Evolutionary conservation across 1,284 basidiomycete species (phyloP).

Genomic region (Mycena sp.): DNA sequence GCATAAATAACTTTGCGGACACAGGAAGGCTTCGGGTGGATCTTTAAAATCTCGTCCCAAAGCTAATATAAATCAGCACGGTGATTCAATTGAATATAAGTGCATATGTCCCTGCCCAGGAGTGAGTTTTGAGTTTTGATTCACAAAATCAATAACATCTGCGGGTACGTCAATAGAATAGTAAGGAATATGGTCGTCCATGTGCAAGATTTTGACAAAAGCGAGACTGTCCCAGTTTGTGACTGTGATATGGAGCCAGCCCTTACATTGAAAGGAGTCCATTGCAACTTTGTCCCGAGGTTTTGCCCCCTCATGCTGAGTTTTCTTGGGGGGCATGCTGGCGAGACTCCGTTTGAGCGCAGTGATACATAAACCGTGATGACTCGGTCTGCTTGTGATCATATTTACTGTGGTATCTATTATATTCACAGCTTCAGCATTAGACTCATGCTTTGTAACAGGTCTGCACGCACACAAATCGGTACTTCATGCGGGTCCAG

Average conservation of each 20-base stretch:
- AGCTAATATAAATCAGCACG: conserved; percentile 14
- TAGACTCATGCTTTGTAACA: no score
- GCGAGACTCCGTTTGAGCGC: no score
- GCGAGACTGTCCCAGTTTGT: conserved; percentile 1
- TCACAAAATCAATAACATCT: no score
- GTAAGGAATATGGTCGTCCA: no score
- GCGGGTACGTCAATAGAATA: no score
- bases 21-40: conserved; percentile 25
- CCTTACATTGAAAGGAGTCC: neutral
- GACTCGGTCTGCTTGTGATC: conserved; percentile 68
- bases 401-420: conserved; percentile 80
- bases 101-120: conserved; percentile 4
- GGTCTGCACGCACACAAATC: no score
- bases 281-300: conserved; percentile 56
- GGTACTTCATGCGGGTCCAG: no score
- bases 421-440: neutral
- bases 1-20: no score
- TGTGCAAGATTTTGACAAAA: neutral
- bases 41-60: conserved; percentile 34
- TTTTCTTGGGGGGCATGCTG: conserved; percentile 7
- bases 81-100: neutral
- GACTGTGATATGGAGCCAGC: conserved; percentile 57
- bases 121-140: no score
- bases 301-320: conserved; percentile 46
- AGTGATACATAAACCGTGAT: conserved; percentile 68